Base-by-base conservation (phyloP, 1,139 yeast species). In the Taiozyma sp. region DNA sequence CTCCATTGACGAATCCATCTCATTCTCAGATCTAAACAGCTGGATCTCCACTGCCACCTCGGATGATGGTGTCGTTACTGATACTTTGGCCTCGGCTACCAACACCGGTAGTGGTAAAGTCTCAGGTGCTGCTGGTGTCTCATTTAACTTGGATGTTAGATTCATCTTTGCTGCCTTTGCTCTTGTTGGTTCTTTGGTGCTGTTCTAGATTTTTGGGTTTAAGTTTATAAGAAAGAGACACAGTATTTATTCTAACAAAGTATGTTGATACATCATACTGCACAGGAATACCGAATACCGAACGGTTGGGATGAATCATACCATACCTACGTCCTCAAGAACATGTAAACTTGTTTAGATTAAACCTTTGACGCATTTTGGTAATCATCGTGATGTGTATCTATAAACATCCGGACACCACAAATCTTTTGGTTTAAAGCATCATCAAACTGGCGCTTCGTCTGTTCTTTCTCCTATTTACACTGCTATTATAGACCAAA, bases 1-100 rank as follows among this genome's bases (percentile, higher is more conserved):
- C 24, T 51, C 73, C 0, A 74, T 86, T 57, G 81, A 76, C 53
- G 48, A 48, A 6, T 55, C 62, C 13, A 51, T 70, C 30, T 48
- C 63, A 29, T 69, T 65, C 12, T 47, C 56, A 14, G 59, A 60
- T 32, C 52, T 71, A 8, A 55, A 58, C 43, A 16, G 52, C 3
- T 62, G 65, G 65, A 51, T 62, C 45, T 49, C 61, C n/a, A 46
- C 49, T 16, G 51, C 59, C 6, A 47, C 54, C 12, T 10, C 45
- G 6, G 51, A 50, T 8, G 60, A 57, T 8, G 49, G 46, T 23
- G 56, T 58, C 16, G 54, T 52, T 10, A 52, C 64, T 19, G 46
- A 51, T n/a, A 51, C 56, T 8, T 50, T 62, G 39, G 51, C 50
- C 1, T 58, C 63, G 28, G 65, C 58, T 13, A 61, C 64, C 2